Conservation (phyloP, 192 early-diverging fungal genomes). For the Coemansia umbellata region DNA sequence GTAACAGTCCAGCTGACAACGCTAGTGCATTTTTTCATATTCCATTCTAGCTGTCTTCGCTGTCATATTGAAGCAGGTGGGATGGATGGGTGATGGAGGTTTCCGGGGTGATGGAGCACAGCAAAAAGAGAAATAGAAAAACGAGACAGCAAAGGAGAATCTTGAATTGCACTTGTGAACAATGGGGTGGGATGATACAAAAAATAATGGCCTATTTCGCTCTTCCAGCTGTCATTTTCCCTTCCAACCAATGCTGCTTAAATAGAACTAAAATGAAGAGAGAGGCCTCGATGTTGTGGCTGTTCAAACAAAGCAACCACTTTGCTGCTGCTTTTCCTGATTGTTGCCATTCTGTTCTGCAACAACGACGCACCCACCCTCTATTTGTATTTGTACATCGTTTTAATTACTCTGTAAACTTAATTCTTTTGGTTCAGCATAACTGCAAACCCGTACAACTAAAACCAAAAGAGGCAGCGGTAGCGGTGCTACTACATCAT, state of each 20-base stretch:
- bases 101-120: slow-evolving; percentile 4
- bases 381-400: neutral
- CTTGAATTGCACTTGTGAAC: neutral
- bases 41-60: slow-evolving; percentile 1
- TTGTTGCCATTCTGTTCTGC: neutral
- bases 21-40: neutral
- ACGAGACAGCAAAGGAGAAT: neutral
- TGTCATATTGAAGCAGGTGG: too few species aligned
- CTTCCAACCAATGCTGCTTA: too few species aligned
- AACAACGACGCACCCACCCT: neutral
- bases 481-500: too few species aligned
- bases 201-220: too few species aligned
- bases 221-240: too few species aligned
- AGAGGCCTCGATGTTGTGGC: neutral
- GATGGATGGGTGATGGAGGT: neutral
- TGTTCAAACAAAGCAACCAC: slow-evolving; percentile 2
- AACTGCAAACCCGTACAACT: too few species aligned
- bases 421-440: neutral
- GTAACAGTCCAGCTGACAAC: slow-evolving; percentile 3
- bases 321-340: neutral
- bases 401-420: neutral
- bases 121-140: neutral
- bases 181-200: slow-evolving; percentile 5
- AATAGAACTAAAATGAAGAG: neutral
- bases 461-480: too few species aligned